Evolutionary conservation across 768 basidiomycete species (phyloP).

Genomic region (Strobilomyces echinocephalus): DNA sequence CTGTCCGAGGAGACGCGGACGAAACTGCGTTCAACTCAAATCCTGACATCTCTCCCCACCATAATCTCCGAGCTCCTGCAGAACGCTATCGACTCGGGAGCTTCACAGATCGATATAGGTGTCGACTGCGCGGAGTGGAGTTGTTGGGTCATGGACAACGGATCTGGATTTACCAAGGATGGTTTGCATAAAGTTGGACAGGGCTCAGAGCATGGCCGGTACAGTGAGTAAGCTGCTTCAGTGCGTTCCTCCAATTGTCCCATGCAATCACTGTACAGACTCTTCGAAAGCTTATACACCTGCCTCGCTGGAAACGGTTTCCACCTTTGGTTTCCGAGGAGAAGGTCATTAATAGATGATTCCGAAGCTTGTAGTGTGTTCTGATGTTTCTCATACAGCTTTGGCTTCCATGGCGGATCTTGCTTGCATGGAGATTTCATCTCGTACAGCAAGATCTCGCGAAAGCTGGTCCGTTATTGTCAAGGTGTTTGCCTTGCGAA

Average conservation of each 20-base stretch:
- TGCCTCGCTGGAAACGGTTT: constrained; percentile 44
- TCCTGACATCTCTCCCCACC: constrained; percentile 77
- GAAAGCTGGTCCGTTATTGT: constrained; percentile 74
- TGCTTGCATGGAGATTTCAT: constrained; percentile 75
- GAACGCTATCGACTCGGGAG: constrained; percentile 82
- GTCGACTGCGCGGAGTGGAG: constrained; percentile 75
- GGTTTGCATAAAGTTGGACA: constrained; percentile 52
- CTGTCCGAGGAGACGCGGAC: constrained; percentile 62
- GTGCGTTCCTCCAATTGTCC: not conserved
- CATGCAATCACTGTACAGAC: constrained; percentile 35
- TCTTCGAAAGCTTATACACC: constrained; percentile 67
- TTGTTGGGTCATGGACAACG: constrained; percentile 85
- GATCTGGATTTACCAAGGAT: constrained; percentile 64
- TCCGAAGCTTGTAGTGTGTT: constrained; percentile 1
- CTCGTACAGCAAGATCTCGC: constrained; percentile 57
- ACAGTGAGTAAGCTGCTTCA: constrained; percentile 49
- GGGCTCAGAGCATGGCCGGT: constrained; percentile 52
- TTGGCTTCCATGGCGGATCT: constrained; percentile 80
- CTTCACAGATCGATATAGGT: constrained; percentile 63
- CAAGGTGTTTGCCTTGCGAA: constrained; percentile 47
- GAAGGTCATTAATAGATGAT: constrained; percentile 58
- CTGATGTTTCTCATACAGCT: constrained; percentile 42
- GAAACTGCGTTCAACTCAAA: constrained; percentile 75
- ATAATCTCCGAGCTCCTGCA: constrained; percentile 83
- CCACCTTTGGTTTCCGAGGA: constrained; percentile 87